These are phyloP conservation scores for Canavalia gladiata DNA, from an alignment of 306 rosid species.

Conservation along the genomic window DNA sequence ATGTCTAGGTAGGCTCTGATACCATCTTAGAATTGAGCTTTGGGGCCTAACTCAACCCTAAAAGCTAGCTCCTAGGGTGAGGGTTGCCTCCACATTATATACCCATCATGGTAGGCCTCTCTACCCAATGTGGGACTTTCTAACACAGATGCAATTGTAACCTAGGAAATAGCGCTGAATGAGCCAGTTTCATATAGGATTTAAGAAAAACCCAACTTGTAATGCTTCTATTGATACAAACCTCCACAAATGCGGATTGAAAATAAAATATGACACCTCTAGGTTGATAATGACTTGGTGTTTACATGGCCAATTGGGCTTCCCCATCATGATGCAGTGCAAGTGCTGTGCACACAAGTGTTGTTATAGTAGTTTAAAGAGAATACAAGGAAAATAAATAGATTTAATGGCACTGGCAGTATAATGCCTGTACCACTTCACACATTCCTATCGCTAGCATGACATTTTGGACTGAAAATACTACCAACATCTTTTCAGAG, in stretches of 20 bases:
- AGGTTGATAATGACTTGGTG: background rate
- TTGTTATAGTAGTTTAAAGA: conserved; percentile 22
- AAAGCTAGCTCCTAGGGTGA: too few species aligned
- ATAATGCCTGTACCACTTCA: background rate
- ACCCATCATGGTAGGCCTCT: too few species aligned
- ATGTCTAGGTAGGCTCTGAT: too few species aligned
- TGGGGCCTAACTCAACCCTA: too few species aligned
- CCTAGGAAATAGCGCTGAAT: background rate
- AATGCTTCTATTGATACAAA: conserved; percentile 14
- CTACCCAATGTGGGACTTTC: too few species aligned
- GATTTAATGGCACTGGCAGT: conserved; percentile 10
- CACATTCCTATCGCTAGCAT: conserved; percentile 17
- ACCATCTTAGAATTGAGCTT: too few species aligned
- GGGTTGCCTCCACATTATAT: too few species aligned
- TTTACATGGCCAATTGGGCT: background rate
- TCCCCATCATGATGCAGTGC: conserved; percentile 17
- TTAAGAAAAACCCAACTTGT: background rate
- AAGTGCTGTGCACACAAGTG: background rate
- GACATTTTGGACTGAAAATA: conserved; percentile 21
- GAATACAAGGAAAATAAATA: background rate
- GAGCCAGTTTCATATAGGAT: background rate
- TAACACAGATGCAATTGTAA: background rate
- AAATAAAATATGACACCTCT: background rate
- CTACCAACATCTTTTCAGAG: conserved; percentile 10
- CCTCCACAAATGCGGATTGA: conserved; percentile 21